phyloP scores from a whole-genome alignment of 805 yeast genomes.

The Hanseniaspora pseudoguilliermondii region DNA sequence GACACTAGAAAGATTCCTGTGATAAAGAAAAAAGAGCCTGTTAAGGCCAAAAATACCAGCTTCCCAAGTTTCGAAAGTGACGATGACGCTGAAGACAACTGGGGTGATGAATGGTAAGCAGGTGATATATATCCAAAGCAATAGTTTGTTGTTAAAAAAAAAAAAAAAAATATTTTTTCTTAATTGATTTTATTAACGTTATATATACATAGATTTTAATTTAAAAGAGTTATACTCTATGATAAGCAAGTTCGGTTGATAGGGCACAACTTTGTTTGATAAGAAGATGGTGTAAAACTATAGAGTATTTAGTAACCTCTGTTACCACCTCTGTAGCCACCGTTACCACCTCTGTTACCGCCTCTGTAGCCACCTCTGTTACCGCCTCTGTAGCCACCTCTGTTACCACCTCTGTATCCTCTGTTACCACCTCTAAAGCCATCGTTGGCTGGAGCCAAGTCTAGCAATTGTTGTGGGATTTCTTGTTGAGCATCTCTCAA shows the following conservation, averaged over 20 bases:
- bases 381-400: conserved; percentile 28
- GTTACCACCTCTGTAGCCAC: conserved; percentile 27
- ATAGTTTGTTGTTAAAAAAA: neutral
- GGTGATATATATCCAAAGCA: neutral
- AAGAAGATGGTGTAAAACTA: too few relatives aligned
- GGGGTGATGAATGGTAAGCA: conserved; percentile 22
- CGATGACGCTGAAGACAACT: conserved; percentile 18
- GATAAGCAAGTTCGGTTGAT: too few relatives aligned
- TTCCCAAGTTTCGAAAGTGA: conserved; percentile 4
- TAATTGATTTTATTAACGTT: neutral
- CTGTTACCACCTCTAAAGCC: conserved; percentile 44
- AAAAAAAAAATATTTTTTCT: neutral
- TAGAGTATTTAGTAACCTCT: neutral
- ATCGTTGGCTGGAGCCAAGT: conserved; percentile 55
- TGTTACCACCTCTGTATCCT: conserved; percentile 37
- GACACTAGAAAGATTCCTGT: conserved; percentile 1
- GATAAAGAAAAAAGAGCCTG: conserved; percentile 14
- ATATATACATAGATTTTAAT: too few relatives aligned
- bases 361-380: conserved; percentile 33
- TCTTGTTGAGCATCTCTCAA: conserved; percentile 91
- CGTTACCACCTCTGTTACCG: conserved; percentile 28
- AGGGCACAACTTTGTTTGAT: too few relatives aligned
- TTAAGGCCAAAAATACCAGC: conserved; percentile 4
- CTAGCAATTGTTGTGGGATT: conserved; percentile 66
- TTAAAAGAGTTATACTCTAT: too few relatives aligned